Percentiles rank a stretch among this genome's conserved stretches.
These are phyloP conservation scores for Colletotrichum sidae DNA, from an alignment of 2,329 filamentous ascomycete genomes.

Conservation along the genomic window DNA sequence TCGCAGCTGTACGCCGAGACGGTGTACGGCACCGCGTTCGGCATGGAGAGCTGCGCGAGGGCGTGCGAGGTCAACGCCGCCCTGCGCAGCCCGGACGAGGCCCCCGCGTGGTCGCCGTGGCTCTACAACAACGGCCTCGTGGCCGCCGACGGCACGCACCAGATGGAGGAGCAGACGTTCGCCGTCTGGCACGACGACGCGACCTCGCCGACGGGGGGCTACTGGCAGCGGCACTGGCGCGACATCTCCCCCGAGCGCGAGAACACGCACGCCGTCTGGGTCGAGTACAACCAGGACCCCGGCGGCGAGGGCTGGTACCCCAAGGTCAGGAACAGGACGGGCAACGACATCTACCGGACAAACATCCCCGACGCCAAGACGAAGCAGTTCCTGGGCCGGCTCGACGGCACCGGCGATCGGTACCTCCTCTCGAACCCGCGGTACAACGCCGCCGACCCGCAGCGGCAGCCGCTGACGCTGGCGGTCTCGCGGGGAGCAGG, in stretches of 20 bases:
- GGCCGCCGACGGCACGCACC: slow-evolving; percentile 37
- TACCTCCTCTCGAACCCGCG: slow-evolving; percentile 39
- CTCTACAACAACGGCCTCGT: slow-evolving; percentile 39
- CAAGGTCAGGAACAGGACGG: slow-evolving; percentile 29
- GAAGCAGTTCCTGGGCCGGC: slow-evolving; percentile 39
- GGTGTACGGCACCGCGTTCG: slow-evolving; percentile 40
- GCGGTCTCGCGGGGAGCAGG: slow-evolving; percentile 35
- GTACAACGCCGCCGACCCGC: slow-evolving; percentile 36
- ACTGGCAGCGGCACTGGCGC: slow-evolving; percentile 44
- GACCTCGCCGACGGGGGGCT: slow-evolving; percentile 37
- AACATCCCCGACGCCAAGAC: slow-evolving; percentile 42
- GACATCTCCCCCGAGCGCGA: slow-evolving; percentile 39
- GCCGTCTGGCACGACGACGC: slow-evolving; percentile 40
- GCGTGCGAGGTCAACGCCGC: slow-evolving; percentile 37
- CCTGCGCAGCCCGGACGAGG: slow-evolving; percentile 32
- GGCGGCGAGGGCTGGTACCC: slow-evolving; percentile 41
- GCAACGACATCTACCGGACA: slow-evolving; percentile 40
- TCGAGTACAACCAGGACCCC: slow-evolving; percentile 39
- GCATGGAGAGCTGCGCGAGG: slow-evolving; percentile 39
- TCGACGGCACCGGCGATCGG: slow-evolving; percentile 28
- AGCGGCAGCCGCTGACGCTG: slow-evolving; percentile 39
- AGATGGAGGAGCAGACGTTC: slow-evolving; percentile 42
- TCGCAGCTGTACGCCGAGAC: slow-evolving; percentile 37
- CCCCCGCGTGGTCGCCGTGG: slow-evolving; percentile 40
- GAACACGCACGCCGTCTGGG: slow-evolving; percentile 41